Conservation (phyloP, 1,284 basidiomycete species). For the Xerocomus minutiporus region DNA sequence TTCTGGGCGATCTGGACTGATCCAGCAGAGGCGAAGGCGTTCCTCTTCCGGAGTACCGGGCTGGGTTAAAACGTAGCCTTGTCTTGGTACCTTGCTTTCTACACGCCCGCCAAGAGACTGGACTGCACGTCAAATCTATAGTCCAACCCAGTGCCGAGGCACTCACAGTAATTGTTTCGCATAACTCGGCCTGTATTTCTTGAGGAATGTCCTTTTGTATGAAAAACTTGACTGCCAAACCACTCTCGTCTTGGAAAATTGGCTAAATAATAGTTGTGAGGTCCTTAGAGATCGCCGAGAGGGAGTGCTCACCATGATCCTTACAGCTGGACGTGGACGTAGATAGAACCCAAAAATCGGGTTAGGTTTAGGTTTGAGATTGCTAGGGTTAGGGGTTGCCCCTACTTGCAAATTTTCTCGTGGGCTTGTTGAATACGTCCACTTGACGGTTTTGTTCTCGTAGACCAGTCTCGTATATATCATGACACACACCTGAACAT, state of each 20-base stretch:
- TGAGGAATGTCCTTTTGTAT: conserved; percentile 71
- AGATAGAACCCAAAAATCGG: conserved; percentile 30
- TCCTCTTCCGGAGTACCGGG: conserved; percentile 63
- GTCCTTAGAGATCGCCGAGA: neutral
- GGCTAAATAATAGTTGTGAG: conserved; percentile 35
- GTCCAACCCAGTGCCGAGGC: neutral
- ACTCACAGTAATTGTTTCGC: conserved; percentile 61
- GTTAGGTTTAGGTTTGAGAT: conserved; percentile 30
- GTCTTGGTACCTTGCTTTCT: conserved; percentile 69
- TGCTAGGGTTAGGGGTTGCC: conserved; percentile 23
- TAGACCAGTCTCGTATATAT: too few relatives aligned
- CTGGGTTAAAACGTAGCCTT: conserved; percentile 68
- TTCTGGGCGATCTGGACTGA: conserved; percentile 59
- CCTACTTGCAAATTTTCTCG: neutral
- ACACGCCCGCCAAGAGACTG: conserved; percentile 68
- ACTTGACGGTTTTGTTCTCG: too few relatives aligned
- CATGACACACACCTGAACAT: too few relatives aligned
- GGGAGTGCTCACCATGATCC: conserved; percentile 25
- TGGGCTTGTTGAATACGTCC: too few relatives aligned
- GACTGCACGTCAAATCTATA: conserved; percentile 9
- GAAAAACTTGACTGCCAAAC: conserved; percentile 71
- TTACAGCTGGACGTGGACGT: neutral
- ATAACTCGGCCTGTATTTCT: conserved; percentile 61
- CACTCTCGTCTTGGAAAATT: conserved; percentile 63
- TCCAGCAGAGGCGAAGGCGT: conserved; percentile 67